A percentile compares a stretch with the other conserved stretches of the same genome.
Evolutionary conservation across 352 stramenopile species (phyloP).

Genomic region (Globisporangium acanthophoron): DNA sequence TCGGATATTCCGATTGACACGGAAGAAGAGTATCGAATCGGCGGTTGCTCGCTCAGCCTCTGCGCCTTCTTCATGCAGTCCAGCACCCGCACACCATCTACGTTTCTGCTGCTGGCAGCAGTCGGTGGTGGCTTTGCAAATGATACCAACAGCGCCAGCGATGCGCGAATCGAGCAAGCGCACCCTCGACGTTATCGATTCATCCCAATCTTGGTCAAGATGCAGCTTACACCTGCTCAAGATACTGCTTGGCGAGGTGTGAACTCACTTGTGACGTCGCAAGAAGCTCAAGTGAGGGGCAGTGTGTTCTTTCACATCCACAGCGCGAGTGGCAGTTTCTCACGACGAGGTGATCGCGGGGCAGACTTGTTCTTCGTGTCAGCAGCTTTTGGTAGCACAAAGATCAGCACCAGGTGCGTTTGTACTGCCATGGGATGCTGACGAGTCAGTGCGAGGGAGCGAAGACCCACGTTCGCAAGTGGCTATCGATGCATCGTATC

Average conservation of each 20-base stretch:
- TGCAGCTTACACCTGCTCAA: neutral
- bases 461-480: neutral
- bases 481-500: neutral
- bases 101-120: slow-evolving; percentile 4
- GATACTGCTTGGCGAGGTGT: neutral
- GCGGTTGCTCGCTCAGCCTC: neutral
- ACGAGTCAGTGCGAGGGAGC: neutral
- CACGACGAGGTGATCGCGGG: neutral
- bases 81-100: neutral
- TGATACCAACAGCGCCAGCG: neutral
- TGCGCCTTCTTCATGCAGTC: slow-evolving; percentile 7
- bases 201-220: slow-evolving; percentile 7
- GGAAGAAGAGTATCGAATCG: neutral
- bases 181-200: neutral
- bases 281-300: neutral
- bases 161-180: neutral
- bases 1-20: neutral
- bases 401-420: slow-evolving; percentile 2
- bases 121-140: neutral
- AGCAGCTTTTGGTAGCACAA: neutral
- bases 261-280: neutral
- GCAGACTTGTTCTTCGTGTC: slow-evolving; percentile 2
- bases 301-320: slow-evolving; percentile 7
- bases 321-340: slow-evolving; percentile 2
- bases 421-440: neutral